Evolutionary conservation across 1,139 yeast genomes (phyloP).

Genomic region (Sugiyamaella neomexicana): DNA sequence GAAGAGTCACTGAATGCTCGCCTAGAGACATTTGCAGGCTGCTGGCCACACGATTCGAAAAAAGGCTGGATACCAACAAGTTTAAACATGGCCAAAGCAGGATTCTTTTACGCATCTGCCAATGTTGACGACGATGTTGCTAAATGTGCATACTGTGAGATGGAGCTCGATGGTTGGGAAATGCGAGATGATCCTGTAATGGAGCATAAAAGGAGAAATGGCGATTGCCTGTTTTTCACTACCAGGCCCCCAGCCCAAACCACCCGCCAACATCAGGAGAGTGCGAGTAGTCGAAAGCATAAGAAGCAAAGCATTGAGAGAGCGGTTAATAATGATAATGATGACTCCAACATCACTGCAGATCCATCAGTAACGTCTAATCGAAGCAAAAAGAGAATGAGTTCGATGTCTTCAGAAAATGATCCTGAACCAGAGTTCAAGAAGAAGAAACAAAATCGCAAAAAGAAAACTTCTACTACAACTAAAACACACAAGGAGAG

Average conservation of each 20-base stretch:
- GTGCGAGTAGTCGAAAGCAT: too few species aligned
- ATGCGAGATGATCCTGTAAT: slow-evolving; percentile 59
- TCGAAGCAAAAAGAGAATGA: neutral
- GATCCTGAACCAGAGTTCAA: neutral
- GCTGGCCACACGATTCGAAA: slow-evolving; percentile 55
- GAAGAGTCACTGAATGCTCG: slow-evolving; percentile 48
- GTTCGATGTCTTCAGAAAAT: too few species aligned
- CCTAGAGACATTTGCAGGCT: slow-evolving; percentile 50
- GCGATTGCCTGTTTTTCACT: slow-evolving; percentile 53
- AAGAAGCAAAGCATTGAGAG: too few species aligned
- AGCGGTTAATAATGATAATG: too few species aligned
- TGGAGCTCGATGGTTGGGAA: slow-evolving; percentile 73
- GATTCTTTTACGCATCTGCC: slow-evolving; percentile 71
- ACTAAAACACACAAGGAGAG: neutral
- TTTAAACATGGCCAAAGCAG: slow-evolving; percentile 57
- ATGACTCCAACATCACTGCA: neutral
- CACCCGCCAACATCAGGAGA: too few species aligned
- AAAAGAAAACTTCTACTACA: neutral
- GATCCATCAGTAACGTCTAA: neutral
- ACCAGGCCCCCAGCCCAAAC: slow-evolving; percentile 19
- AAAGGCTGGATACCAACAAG: slow-evolving; percentile 47
- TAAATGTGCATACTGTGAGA: slow-evolving; percentile 68
- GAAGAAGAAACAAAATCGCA: neutral
- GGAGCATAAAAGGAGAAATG: slow-evolving; percentile 44
- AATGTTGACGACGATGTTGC: slow-evolving; percentile 61